A percentile compares a stretch with the other conserved stretches of the same genome.
phyloP scores from a whole-genome alignment of 1,139 yeast genomes.

The Yamadazyma atmosphaerica region DNA sequence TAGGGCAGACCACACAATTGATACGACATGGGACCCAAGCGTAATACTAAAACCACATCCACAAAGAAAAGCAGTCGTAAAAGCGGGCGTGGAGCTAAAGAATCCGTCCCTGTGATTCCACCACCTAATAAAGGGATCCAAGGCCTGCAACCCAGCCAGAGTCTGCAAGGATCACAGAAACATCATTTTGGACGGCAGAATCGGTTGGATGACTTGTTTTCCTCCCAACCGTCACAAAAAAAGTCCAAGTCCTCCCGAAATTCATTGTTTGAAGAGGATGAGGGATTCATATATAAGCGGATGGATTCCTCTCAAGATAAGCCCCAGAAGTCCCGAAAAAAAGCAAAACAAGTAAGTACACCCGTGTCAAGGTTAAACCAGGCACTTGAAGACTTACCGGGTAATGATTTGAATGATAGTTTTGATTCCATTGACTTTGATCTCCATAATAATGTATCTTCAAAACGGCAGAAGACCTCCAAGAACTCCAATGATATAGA shows the following conservation, averaged over 20 bases:
- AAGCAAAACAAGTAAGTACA: constrained; percentile 22
- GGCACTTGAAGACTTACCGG: constrained; percentile 21
- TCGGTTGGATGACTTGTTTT: constrained; percentile 26
- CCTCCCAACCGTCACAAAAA: constrained; percentile 12
- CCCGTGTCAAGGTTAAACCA: constrained; percentile 28
- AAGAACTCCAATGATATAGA: constrained; percentile 1
- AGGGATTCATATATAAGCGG: constrained; percentile 45
- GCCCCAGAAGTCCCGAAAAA: constrained; percentile 11
- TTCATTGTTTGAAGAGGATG: constrained; percentile 41
- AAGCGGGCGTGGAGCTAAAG: not conserved
- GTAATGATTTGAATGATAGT: constrained; percentile 15
- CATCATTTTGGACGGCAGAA: constrained; percentile 23
- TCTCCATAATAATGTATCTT: not conserved
- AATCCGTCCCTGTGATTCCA: not conserved
- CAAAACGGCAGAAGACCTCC: constrained; percentile 2
- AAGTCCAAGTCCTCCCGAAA: not conserved
- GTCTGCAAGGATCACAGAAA: constrained; percentile 1
- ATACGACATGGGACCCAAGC: not conserved
- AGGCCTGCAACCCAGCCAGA: not conserved
- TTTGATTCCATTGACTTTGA: constrained; percentile 16
- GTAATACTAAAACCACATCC: not conserved
- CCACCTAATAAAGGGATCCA: not conserved
- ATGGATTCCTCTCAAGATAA: constrained; percentile 15
- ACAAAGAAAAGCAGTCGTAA: not conserved
- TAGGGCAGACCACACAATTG: too few relatives aligned